Evolutionary conservation across 73 alveolate genomes (phyloP).

Genomic region (Tetrahymena borealis): DNA sequence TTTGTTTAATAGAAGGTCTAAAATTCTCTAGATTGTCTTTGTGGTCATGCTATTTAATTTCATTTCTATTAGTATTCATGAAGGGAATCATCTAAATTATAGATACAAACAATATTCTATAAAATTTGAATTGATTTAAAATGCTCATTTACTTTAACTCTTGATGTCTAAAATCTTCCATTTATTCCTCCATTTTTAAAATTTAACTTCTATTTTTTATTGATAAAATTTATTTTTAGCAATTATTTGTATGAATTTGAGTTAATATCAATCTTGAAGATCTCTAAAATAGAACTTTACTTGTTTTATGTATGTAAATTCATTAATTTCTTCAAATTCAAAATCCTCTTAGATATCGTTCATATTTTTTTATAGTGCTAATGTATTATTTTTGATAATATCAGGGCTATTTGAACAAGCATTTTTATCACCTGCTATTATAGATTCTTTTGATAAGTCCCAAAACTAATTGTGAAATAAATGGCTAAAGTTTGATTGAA

Average conservation of each 20-base stretch:
- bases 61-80: neutral
- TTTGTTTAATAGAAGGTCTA: neutral
- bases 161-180: neutral
- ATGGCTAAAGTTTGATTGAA: neutral
- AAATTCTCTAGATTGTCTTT: neutral
- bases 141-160: neutral
- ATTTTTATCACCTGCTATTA: too few relatives aligned
- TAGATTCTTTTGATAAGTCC: neutral
- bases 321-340: neutral
- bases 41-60: neutral
- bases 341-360: neutral
- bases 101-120: too few relatives aligned
- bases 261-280: too few relatives aligned
- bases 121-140: neutral
- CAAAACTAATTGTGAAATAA: neutral
- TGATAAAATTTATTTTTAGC: neutral
- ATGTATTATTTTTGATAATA: too few relatives aligned
- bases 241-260: neutral
- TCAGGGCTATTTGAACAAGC: too few relatives aligned
- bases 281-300: too few relatives aligned
- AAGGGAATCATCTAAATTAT: neutral
- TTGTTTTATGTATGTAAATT: too few relatives aligned
- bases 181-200: neutral
- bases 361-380: neutral
- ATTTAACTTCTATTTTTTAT: too few relatives aligned